Conservation (phyloP, 352 stramenopile genomes). For the Phytophthora aleatoria region DNA sequence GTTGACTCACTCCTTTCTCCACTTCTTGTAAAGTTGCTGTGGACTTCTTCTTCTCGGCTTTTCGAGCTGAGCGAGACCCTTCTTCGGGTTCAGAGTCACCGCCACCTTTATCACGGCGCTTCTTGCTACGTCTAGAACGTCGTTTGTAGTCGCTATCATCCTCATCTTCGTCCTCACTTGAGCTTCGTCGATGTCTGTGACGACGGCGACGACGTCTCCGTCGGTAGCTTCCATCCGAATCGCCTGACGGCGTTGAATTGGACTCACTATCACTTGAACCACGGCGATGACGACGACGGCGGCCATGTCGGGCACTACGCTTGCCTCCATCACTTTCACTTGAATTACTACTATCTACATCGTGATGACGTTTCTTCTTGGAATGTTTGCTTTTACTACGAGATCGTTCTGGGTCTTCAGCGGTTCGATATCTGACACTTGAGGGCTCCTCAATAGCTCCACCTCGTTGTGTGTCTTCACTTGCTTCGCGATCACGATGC, state of each 20-base stretch:
- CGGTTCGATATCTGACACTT: slow-evolving; percentile 23
- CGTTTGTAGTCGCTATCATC: slow-evolving; percentile 61
- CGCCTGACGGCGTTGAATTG: slow-evolving; percentile 48
- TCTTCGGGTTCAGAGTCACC: slow-evolving; percentile 40
- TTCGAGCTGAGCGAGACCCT: slow-evolving; percentile 32
- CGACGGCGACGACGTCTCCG: slow-evolving; percentile 49
- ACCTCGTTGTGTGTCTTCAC: slow-evolving; percentile 17
- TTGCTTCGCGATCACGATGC: slow-evolving; percentile 39
- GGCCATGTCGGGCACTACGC: slow-evolving; percentile 31
- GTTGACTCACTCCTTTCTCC: slow-evolving; percentile 43
- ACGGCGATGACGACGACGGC: slow-evolving; percentile 33
- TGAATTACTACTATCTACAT: slow-evolving; percentile 47
- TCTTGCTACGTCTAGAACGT: slow-evolving; percentile 41
- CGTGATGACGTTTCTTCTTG: slow-evolving; percentile 56
- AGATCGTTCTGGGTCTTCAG: slow-evolving; percentile 40
- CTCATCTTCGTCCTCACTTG: slow-evolving; percentile 62
- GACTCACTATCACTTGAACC: slow-evolving; percentile 56
- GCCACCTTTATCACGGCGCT: slow-evolving; percentile 44
- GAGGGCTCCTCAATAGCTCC: slow-evolving; percentile 14
- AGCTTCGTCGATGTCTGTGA: slow-evolving; percentile 45
- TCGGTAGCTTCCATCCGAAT: slow-evolving; percentile 49
- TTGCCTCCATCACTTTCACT: slow-evolving; percentile 47
- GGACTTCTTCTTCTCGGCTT: slow-evolving; percentile 38
- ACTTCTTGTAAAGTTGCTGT: slow-evolving; percentile 19
- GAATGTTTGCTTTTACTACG: slow-evolving; percentile 49